Conservation (phyloP, 805 yeast species). For the Kazachstania psychrophila region DNA sequence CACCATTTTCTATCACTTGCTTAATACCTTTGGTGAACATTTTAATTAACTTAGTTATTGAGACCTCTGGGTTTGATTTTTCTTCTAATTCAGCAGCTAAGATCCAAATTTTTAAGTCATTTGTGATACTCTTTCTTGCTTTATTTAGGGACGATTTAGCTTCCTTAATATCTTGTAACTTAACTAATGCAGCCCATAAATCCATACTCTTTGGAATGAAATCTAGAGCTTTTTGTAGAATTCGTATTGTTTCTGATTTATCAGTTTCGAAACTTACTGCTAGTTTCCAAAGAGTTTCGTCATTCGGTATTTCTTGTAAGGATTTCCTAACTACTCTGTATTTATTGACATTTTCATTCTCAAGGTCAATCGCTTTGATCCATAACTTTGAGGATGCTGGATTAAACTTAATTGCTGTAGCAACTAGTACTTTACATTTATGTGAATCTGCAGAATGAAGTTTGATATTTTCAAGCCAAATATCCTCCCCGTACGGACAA, state of each 20-base stretch:
- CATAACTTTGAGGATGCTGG: conserved; percentile 56
- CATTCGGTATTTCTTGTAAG: conserved; percentile 51
- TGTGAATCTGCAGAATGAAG: conserved; percentile 39
- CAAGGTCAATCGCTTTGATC: conserved; percentile 62
- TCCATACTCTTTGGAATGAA: conserved; percentile 55
- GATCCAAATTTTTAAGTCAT: conserved; percentile 53
- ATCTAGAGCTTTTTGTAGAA: conserved; percentile 58
- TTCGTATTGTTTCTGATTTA: conserved; percentile 38
- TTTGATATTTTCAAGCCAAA: conserved; percentile 77
- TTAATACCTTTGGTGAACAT: conserved; percentile 33
- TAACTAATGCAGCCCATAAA: conserved; percentile 55
- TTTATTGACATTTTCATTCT: conserved; percentile 45
- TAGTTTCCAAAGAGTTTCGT: conserved; percentile 56
- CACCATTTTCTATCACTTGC: conserved; percentile 40
- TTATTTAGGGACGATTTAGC: conserved; percentile 47
- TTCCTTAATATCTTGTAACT: conserved; percentile 34
- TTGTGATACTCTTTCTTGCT: conserved; percentile 49
- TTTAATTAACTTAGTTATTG: conserved; percentile 27
- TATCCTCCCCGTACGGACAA: conserved; percentile 56
- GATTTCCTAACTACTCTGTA: conserved; percentile 61
- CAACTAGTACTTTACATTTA: conserved; percentile 48
- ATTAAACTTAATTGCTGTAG: conserved; percentile 54
- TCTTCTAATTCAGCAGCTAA: conserved; percentile 63
- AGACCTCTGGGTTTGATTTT: conserved; percentile 33
- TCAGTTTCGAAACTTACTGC: conserved; percentile 54